Conservation (phyloP, 768 basidiomycete species). For the Phlegmacium glaucopus region DNA sequence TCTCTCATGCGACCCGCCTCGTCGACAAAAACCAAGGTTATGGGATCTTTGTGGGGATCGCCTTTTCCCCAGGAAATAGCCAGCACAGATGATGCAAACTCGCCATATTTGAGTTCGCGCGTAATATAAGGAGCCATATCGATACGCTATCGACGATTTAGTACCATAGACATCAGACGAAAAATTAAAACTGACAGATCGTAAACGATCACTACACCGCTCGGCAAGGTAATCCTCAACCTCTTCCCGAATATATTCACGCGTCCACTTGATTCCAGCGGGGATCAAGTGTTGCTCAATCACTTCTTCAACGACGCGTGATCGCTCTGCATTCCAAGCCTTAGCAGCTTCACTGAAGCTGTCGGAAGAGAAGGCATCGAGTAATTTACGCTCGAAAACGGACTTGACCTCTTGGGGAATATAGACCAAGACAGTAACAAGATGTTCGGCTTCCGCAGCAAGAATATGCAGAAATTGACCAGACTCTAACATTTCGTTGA, state of each 20-base stretch:
- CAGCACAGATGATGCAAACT: constrained; percentile 73
- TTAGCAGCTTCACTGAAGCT: constrained; percentile 80
- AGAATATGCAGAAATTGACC: constrained; percentile 91
- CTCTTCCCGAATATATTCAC: constrained; percentile 86
- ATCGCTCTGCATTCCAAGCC: constrained; percentile 89
- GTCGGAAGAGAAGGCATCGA: constrained; percentile 80
- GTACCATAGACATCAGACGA: neutral
- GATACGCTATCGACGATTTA: constrained; percentile 55
- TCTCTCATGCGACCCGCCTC: constrained; percentile 89
- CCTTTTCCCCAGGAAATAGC: constrained; percentile 95
- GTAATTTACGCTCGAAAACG: constrained; percentile 72
- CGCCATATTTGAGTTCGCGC: constrained; percentile 61
- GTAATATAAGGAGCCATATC: constrained; percentile 76
- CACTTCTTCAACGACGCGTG: constrained; percentile 73
- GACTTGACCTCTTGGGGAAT: constrained; percentile 60
- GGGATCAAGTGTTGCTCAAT: constrained; percentile 83
- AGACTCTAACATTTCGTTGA: constrained; percentile 61
- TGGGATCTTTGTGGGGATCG: constrained; percentile 87
- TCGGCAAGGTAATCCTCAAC: constrained; percentile 80
- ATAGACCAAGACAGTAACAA: constrained; percentile 73
- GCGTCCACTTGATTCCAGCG: constrained; percentile 80
- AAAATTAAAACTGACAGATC: constrained; percentile 49
- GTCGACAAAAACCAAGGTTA: constrained; percentile 82
- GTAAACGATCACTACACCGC: constrained; percentile 64
- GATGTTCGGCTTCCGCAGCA: constrained; percentile 82